These are phyloP conservation scores for Mycena chlorophos DNA, from an alignment of 768 basidiomycete genomes.

Conservation along the genomic window DNA sequence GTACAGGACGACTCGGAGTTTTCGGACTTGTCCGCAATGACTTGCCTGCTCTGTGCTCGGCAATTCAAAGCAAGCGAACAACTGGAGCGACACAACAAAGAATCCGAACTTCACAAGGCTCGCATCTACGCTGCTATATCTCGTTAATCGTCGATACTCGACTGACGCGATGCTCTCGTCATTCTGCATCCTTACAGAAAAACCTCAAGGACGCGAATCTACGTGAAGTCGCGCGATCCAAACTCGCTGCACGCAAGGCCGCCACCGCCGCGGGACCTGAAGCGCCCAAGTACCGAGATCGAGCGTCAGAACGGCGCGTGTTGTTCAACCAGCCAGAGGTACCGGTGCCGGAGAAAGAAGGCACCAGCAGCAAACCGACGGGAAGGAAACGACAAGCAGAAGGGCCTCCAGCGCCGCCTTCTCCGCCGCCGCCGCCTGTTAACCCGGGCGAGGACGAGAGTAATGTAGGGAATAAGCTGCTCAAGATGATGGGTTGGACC, in stretches of 20 bases:
- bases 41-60: conserved; percentile 88
- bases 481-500: conserved; percentile 99
- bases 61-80: conserved; percentile 90
- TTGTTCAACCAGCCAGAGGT: conserved; percentile 91
- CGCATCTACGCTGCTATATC: conserved; percentile 40
- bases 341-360: conserved; percentile 59
- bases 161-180: conserved; percentile 23
- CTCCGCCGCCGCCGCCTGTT: conserved; percentile 62
- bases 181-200: conserved; percentile 53
- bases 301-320: conserved; percentile 87
- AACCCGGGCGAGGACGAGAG: conserved; percentile 78
- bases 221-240: conserved; percentile 73
- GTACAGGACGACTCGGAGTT: conserved; percentile 78
- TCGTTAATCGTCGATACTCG: conserved; percentile 19
- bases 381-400: conserved; percentile 45
- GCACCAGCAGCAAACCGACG: conserved; percentile 19
- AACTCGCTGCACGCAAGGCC: conserved; percentile 49
- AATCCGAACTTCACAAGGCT: conserved; percentile 96
- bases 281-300: conserved; percentile 89
- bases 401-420: conserved; percentile 62
- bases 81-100: conserved; percentile 85
- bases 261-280: conserved; percentile 34
- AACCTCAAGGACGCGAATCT: conserved; percentile 76
- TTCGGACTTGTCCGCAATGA: conserved; percentile 69
- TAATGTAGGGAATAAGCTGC: conserved; percentile 88